Evolutionary conservation across 306 rosid genomes (phyloP).

Genomic region (Castanospermum australe): DNA sequence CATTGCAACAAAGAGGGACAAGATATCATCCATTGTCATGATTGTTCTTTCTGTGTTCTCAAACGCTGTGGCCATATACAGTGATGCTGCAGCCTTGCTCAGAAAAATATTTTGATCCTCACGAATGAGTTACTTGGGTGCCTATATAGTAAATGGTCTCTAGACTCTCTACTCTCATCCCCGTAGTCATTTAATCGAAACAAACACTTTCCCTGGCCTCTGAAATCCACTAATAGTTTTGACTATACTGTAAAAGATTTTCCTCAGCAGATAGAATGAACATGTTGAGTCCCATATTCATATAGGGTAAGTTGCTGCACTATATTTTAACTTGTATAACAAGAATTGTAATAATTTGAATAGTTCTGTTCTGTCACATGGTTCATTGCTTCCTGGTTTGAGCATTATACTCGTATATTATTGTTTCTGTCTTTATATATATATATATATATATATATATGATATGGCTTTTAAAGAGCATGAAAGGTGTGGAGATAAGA

Average conservation of each 20-base stretch:
- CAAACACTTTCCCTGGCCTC: neutral
- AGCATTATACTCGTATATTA: no score
- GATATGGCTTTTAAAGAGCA: no score
- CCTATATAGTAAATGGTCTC: neutral
- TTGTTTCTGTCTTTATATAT: no score
- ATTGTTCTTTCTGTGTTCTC: conserved; percentile 58
- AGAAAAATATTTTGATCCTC: conserved; percentile 13
- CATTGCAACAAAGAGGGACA: conserved; percentile 56
- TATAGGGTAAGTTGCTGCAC: neutral
- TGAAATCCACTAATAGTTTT: neutral
- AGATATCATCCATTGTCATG: conserved; percentile 42
- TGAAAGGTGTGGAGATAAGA: no score
- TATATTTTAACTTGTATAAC: neutral
- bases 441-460: no score
- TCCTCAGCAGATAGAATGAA: neutral
- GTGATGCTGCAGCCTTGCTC: conserved; percentile 52
- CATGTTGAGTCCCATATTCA: neutral
- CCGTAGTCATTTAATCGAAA: neutral
- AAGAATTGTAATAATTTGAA: neutral
- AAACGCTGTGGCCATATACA: conserved; percentile 53
- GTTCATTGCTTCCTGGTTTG: no score
- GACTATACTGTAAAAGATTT: neutral
- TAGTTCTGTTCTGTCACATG: neutral
- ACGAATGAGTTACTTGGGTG: neutral
- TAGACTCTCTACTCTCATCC: neutral